Conservation (phyloP, 2,329 filamentous ascomycete genomes). For the Scedosporium boydii region DNA sequence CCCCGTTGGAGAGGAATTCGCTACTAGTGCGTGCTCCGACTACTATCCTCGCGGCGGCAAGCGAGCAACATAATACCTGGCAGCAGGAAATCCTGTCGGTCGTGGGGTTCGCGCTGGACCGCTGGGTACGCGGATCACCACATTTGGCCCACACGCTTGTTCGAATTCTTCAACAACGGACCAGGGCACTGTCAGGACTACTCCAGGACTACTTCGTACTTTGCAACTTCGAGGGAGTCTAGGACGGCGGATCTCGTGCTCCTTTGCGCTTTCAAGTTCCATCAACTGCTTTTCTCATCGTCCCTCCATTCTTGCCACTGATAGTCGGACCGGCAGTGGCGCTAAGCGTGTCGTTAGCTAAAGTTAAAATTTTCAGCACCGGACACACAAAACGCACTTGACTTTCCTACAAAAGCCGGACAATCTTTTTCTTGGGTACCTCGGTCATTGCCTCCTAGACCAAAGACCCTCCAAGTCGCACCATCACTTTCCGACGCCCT, state of each 20-base stretch:
- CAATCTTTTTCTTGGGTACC: background rate
- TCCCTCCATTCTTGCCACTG: conserved; percentile 1
- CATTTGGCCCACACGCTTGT: too few relatives aligned
- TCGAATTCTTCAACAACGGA: too few relatives aligned
- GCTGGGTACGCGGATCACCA: too few relatives aligned
- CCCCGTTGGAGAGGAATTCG: background rate
- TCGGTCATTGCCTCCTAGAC: background rate
- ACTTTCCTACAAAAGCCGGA: background rate
- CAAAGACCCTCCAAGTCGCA: background rate
- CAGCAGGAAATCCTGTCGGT: too few relatives aligned
- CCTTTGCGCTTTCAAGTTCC: background rate
- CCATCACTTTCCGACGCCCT: background rate
- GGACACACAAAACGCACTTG: background rate
- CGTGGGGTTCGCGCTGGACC: too few relatives aligned
- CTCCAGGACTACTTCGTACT: too few relatives aligned
- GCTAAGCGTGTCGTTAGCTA: conserved; percentile 1
- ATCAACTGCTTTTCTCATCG: too few relatives aligned
- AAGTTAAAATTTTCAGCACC: conserved; percentile 1
- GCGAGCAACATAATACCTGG: too few relatives aligned
- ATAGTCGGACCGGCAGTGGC: conserved; percentile 7
- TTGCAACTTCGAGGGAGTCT: background rate
- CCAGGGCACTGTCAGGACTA: too few relatives aligned
- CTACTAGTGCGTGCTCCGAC: background rate
- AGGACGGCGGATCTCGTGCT: background rate
- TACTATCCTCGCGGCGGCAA: too few relatives aligned